Evolutionary conservation across 768 basidiomycete genomes (phyloP).

Genomic region (Leucosporidium creatinivorum): DNA sequence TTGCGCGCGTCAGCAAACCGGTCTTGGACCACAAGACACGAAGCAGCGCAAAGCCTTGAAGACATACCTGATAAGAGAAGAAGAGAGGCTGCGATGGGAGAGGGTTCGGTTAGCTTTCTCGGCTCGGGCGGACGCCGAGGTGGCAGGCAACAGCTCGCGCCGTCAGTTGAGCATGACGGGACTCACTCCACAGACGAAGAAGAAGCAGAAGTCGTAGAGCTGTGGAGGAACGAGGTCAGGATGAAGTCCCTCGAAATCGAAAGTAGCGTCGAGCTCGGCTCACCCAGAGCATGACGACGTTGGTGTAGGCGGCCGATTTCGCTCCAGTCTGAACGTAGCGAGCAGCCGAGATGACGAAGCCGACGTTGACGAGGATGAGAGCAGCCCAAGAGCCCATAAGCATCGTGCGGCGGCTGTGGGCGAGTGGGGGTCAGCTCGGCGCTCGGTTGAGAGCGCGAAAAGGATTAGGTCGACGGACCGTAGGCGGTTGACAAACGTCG

Average conservation of each 20-base stretch:
- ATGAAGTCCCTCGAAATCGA: too few relatives aligned
- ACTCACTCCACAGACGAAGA: neutral
- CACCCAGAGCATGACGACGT: slow-evolving; percentile 1
- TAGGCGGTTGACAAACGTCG: slow-evolving; percentile 39
- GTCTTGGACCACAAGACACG: too few relatives aligned
- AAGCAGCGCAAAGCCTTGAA: too few relatives aligned
- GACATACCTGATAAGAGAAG: slow-evolving; percentile 28
- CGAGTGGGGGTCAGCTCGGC: too few relatives aligned
- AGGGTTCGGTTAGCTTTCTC: too few relatives aligned
- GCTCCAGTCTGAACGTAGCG: neutral
- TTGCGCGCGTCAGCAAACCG: too few relatives aligned
- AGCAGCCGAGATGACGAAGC: slow-evolving; percentile 7
- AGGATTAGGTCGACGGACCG: too few relatives aligned
- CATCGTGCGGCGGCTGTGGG: slow-evolving; percentile 39
- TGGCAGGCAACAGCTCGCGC: too few relatives aligned
- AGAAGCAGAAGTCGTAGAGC: neutral
- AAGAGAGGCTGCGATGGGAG: neutral
- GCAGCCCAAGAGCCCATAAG: slow-evolving; percentile 42
- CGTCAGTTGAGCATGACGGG: too few relatives aligned
- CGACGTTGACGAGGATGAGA: slow-evolving; percentile 37
- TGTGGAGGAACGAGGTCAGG: too few relatives aligned
- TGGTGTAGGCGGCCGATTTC: neutral
- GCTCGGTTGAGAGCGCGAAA: too few relatives aligned
- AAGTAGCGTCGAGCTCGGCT: neutral
- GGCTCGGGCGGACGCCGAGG: too few relatives aligned